phyloP scores from a whole-genome alignment of 2,329 filamentous ascomycete genomes.

The Seiridium unicorne region DNA sequence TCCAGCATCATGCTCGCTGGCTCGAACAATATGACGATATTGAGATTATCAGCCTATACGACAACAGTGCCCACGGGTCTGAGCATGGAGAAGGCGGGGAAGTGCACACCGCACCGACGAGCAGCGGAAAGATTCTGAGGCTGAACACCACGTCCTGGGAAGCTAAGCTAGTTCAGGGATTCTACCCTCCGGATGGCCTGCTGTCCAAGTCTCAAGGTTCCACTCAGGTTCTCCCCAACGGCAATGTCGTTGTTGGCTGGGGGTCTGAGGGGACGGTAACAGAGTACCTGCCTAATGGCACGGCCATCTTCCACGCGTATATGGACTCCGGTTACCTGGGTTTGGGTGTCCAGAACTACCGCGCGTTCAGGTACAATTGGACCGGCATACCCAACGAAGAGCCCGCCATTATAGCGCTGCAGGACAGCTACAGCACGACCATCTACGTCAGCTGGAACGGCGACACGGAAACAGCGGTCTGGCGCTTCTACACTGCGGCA shows the following conservation, averaged over 20 bases:
- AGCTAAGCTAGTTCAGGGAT: slow-evolving; percentile 44
- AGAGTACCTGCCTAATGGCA: slow-evolving; percentile 35
- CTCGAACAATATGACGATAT: slow-evolving; percentile 37
- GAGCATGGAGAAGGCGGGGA: slow-evolving; percentile 32
- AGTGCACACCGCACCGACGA: slow-evolving; percentile 27
- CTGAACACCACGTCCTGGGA: slow-evolving; percentile 44
- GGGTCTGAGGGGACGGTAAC: slow-evolving; percentile 47
- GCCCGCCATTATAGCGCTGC: slow-evolving; percentile 23
- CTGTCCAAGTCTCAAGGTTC: slow-evolving; percentile 45
- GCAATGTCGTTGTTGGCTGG: slow-evolving; percentile 47
- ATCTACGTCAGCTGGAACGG: slow-evolving; percentile 55
- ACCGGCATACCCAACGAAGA: slow-evolving; percentile 43
- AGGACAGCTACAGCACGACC: slow-evolving; percentile 16
- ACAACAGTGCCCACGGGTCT: slow-evolving; percentile 48
- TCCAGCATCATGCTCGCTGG: slow-evolving; percentile 52
- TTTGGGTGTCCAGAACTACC: slow-evolving; percentile 21
- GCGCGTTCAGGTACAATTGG: slow-evolving; percentile 28
- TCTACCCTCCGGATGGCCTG: slow-evolving; percentile 46
- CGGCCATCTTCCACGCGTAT: slow-evolving; percentile 37
- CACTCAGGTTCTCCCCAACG: slow-evolving; percentile 31
- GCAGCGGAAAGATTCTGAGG: slow-evolving; percentile 45
- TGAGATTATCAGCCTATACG: slow-evolving; percentile 51
- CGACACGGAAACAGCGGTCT: slow-evolving; percentile 41
- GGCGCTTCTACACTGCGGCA: slow-evolving; percentile 47
- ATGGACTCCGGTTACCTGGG: slow-evolving; percentile 25